These are phyloP conservation scores for Aspergillus latus DNA, from an alignment of 2,329 filamentous ascomycete species.

Conservation along the genomic window DNA sequence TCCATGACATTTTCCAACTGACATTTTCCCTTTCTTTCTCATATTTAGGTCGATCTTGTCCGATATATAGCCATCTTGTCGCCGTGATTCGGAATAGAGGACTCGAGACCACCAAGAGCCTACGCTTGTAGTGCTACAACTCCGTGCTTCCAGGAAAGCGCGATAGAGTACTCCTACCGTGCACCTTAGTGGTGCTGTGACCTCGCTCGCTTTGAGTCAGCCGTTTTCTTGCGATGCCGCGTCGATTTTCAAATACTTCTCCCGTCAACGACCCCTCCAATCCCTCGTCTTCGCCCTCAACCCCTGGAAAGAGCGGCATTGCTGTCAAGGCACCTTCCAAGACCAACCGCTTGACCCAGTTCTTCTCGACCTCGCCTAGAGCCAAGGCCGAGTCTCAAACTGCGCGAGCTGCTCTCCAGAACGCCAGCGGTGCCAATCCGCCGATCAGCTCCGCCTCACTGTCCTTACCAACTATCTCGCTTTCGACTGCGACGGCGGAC, in stretches of 20 bases:
- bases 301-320: conserved; percentile 56
- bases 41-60: conserved; percentile 7
- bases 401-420: conserved; percentile 62
- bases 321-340: conserved; percentile 56
- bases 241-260: conserved; percentile 61
- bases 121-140: background rate
- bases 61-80: conserved; percentile 5
- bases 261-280: conserved; percentile 53
- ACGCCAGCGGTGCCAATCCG: conserved; percentile 60
- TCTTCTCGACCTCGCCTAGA: conserved; percentile 81
- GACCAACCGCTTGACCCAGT: conserved; percentile 73
- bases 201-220: conserved; percentile 12
- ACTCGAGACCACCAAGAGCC: background rate
- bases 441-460: conserved; percentile 70
- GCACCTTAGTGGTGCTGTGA: conserved; percentile 17
- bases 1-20: background rate
- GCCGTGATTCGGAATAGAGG: background rate
- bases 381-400: conserved; percentile 59
- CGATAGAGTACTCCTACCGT: conserved; percentile 13
- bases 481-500: conserved; percentile 80
- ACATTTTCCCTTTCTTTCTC: background rate
- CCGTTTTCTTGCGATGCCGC: conserved; percentile 57
- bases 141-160: conserved; percentile 18
- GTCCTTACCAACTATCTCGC: conserved; percentile 83
- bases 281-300: conserved; percentile 47